Percentiles rank a stretch among this genome's conserved stretches.
These are phyloP conservation scores for Alternaria triticina DNA, from an alignment of 2,329 filamentous ascomycete species.

Conservation along the genomic window DNA sequence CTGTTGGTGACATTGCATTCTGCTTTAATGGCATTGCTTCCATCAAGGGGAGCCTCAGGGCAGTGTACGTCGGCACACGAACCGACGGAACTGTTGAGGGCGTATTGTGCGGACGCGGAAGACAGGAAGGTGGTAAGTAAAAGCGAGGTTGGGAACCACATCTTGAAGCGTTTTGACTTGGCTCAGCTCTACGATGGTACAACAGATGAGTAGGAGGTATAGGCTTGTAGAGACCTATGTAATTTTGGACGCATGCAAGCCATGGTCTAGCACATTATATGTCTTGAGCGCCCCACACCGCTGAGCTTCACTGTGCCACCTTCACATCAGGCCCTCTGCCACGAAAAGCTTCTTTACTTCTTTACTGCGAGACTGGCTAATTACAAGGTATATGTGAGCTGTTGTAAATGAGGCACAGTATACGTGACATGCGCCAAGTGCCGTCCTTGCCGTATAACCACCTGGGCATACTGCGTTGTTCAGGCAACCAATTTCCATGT, in stretches of 20 bases:
- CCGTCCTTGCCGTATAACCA: neutral
- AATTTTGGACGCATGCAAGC: neutral
- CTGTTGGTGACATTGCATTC: neutral
- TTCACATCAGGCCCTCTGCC: neutral
- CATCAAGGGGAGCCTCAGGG: neutral
- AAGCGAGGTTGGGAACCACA: neutral
- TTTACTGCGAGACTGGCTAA: neutral
- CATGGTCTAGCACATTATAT: neutral
- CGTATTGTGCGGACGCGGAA: neutral
- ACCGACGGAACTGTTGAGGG: neutral
- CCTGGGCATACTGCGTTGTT: neutral
- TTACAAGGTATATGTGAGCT: neutral
- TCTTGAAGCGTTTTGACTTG: neutral
- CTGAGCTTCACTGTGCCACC: neutral
- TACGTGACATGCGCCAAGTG: neutral
- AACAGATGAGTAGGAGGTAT: neutral
- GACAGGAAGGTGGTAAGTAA: neutral
- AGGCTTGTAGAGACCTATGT: accelerated
- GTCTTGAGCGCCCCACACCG: neutral
- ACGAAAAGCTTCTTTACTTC: neutral
- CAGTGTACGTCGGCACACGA: neutral
- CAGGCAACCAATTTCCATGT: neutral
- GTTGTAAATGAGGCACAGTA: neutral
- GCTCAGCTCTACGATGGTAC: neutral
- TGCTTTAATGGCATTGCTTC: neutral